Evolutionary conservation across 2,329 filamentous ascomycete genomes (phyloP), one percentile per base, ranked within the genome.

Genomic region (Chalaropsis thielavioides): DNA sequence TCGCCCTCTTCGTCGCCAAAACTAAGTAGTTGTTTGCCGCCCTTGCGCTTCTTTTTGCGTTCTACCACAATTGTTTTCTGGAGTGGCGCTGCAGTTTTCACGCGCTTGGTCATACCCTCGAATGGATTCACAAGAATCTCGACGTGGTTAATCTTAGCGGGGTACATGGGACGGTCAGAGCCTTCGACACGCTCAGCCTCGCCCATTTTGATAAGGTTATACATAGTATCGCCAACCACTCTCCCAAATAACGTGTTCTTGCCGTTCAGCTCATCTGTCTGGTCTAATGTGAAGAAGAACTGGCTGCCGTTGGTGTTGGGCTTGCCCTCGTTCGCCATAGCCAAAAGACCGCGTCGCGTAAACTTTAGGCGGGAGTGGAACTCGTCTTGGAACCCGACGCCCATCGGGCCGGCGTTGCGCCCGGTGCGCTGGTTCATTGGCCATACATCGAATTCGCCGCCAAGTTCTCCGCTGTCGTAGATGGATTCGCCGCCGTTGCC

Each of bases 161-260:
- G 87, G 73, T 96, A 99, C 61, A 95, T 75, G 1, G 92, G 92
- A 68, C 90, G 81, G 68, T 97, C 92, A 6, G 83, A 86, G 17
- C 85, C 87, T 64, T 90, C 86, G 31, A 87, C 83, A 19, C 95
- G 78, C 72, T 97, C 94, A 0, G 83, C 84, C 73, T 97, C 92
- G 22, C 88, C 91, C 80, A 97, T 96, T 75, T 92, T 95, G 72
- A 92, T 86, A 71, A 99, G 75, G 74, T 96, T 97, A 77, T 95
- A 99, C 64, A 99, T 94, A 17, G 92, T 96, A 69, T 97, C 90
- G 35, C 92, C 94, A 43, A 89, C 90, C 56, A 99, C 83, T 65
- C 94, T 81, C 19, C 94, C 94, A 77, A 99, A 97, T 74, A 97
- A 77, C 0, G 94, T 97, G 74, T 96, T 96, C 76, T 89, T 90